Percentiles rank a stretch among this genome's conserved stretches.
Conservation (phyloP, 169 alveolate species). For the Plasmodium vivax region DNA sequence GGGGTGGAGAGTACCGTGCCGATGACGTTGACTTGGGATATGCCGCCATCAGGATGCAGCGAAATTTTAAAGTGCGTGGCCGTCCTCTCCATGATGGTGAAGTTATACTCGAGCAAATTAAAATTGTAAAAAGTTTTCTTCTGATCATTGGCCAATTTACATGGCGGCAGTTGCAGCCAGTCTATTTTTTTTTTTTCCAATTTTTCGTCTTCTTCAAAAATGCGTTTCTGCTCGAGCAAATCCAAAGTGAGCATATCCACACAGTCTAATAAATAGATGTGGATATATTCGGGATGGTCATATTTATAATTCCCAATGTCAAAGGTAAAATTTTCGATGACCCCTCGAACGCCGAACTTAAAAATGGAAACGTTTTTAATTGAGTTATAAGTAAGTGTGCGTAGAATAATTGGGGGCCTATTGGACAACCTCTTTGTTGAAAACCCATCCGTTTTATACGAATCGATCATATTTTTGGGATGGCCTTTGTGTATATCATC, state of each 20-base stretch:
- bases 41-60: slow-evolving; percentile 68
- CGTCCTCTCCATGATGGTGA: slow-evolving; percentile 46
- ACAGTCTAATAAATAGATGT: slow-evolving; percentile 52
- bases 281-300: slow-evolving; percentile 64
- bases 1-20: slow-evolving; percentile 52
- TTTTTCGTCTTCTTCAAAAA: slow-evolving; percentile 73
- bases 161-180: slow-evolving; percentile 63
- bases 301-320: slow-evolving; percentile 61
- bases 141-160: slow-evolving; percentile 19
- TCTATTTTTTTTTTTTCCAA: slow-evolving; percentile 39
- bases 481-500: slow-evolving; percentile 65
- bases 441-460: slow-evolving; percentile 50
- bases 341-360: slow-evolving; percentile 71
- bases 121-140: slow-evolving; percentile 61
- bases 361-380: slow-evolving; percentile 43
- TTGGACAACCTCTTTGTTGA: slow-evolving; percentile 53
- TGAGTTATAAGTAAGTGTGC: slow-evolving; percentile 43
- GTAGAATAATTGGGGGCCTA: slow-evolving; percentile 69
- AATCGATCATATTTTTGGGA: slow-evolving; percentile 54
- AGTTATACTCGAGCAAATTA: slow-evolving; percentile 46
- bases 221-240: slow-evolving; percentile 52
- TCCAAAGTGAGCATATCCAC: slow-evolving; percentile 64
- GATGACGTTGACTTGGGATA: slow-evolving; percentile 52
- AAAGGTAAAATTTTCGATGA: slow-evolving; percentile 59
- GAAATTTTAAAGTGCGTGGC: slow-evolving; percentile 69